Evolutionary conservation across 768 basidiomycete species (phyloP).

Genomic region (Psilocybe cyanescens): DNA sequence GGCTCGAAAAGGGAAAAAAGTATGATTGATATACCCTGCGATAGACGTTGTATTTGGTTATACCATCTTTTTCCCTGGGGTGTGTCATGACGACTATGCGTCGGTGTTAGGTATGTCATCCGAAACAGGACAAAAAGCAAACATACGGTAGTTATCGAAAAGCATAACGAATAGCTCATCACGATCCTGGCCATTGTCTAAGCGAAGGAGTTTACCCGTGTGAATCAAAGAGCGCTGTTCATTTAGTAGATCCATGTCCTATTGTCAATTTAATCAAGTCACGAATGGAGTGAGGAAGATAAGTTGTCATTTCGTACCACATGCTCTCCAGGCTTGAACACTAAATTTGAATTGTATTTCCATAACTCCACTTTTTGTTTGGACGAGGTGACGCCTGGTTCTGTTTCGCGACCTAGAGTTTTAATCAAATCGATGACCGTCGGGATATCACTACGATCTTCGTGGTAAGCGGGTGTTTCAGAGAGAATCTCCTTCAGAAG

Average conservation of each 20-base stretch:
- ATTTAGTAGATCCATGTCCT: conserved; percentile 89
- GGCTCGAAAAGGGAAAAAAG: conserved; percentile 1
- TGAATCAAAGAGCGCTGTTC: conserved; percentile 86
- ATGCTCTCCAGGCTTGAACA: conserved; percentile 77
- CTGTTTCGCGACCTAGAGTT: conserved; percentile 81
- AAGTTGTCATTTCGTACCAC: conserved; percentile 42
- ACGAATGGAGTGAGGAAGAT: not conserved
- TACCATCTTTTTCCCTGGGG: conserved; percentile 70
- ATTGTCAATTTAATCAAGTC: conserved; percentile 1
- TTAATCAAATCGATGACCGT: conserved; percentile 91
- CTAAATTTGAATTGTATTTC: conserved; percentile 77
- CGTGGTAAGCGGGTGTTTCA: conserved; percentile 73
- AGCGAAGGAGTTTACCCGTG: conserved; percentile 74
- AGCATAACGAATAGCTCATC: conserved; percentile 82
- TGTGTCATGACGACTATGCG: conserved; percentile 83
- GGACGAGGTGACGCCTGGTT: conserved; percentile 83
- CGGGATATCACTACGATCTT: conserved; percentile 80
- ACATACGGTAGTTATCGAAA: conserved; percentile 93
- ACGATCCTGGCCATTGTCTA: conserved; percentile 67
- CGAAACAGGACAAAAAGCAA: not conserved
- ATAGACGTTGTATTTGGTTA: conserved; percentile 78
- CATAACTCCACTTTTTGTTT: conserved; percentile 91
- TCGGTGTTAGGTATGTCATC: conserved; percentile 2
- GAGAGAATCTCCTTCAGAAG: conserved; percentile 81
- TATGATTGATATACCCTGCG: conserved; percentile 57